Evolutionary conservation across 352 stramenopile genomes (phyloP), one percentile per base, ranked within the genome.

Genomic region (Phytophthora sojae): DNA sequence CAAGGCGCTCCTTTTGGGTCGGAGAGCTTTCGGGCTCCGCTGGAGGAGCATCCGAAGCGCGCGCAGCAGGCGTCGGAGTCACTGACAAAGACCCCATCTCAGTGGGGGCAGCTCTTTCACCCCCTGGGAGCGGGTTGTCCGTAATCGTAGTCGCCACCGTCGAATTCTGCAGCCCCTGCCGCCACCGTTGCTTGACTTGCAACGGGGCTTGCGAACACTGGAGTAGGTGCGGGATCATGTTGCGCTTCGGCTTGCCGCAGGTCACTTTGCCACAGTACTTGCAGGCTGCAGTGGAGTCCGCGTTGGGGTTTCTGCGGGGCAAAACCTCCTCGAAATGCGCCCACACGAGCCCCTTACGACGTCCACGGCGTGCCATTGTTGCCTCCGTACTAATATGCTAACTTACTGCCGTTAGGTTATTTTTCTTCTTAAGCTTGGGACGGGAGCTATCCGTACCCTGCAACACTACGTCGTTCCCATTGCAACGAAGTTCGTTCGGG

Each of bases 391-490:
- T 32, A 21, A 32, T 32, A 32, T 32, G 29, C 21, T 21, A 21
- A 21, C 21, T 9, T 32, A 32, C 29, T 32, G 14, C 39, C 35
- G 35, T 42, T 42, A 17, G 15, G 1, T 7, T 49, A 49, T 17
- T 49, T 49, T 49, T 42, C 39, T 49, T 49, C 39, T 49, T 49
- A 19, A 49, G 17, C 39, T 49, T 49, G 39, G 39, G 39, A 49
- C 39, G 39, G 39, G 32, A 42, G 35, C 35, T 42, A 42, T 42
- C 11, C 37, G 2, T 44, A 44, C 9, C 9, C 37, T 44, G 37
- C 37, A n/a, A n/a, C 29, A 44, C 37, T 44, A 44, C 37, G 11
- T 14, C 14, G 9, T 14, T 14, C 14, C 11, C 37, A 44, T 44
- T 44, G 37, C 37, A 44, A 17, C 14, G 37, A n/a, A 44, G 37